phyloP scores from a whole-genome alignment of 148 eudicot species.

The Cornus kousa region DNA sequence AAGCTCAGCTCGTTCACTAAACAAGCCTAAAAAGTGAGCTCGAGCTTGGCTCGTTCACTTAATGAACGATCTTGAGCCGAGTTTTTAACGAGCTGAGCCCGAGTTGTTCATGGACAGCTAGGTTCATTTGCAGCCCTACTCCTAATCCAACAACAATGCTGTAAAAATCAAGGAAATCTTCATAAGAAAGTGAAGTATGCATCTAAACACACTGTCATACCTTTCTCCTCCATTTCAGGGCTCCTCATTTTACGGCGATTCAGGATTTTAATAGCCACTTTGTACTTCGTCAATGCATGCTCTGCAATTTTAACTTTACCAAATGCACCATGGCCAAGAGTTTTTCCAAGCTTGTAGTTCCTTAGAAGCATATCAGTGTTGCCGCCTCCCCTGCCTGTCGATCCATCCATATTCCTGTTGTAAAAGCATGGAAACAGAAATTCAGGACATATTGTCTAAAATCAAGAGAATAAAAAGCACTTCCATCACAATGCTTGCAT shows the following conservation, averaged over 20 bases:
- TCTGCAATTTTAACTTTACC: slow-evolving; percentile 43
- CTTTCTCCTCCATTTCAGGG: slow-evolving; percentile 45
- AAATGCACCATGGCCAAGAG: slow-evolving; percentile 41
- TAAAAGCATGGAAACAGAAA: slow-evolving; percentile 6
- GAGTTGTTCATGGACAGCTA: too few species aligned
- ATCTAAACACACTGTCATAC: slow-evolving; percentile 4
- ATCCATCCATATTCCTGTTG: slow-evolving; percentile 25
- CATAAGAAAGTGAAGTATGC: slow-evolving; percentile 2
- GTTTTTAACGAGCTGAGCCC: too few species aligned
- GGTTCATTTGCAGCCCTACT: not conserved
- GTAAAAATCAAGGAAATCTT: not conserved
- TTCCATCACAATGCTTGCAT: not conserved
- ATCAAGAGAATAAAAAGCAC: not conserved
- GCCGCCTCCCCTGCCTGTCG: slow-evolving; percentile 10
- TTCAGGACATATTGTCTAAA: not conserved
- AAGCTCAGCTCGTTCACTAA: too few species aligned
- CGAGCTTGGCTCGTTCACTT: too few species aligned
- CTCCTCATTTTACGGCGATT: slow-evolving; percentile 40
- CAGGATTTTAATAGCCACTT: slow-evolving; percentile 42
- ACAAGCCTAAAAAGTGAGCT: too few species aligned
- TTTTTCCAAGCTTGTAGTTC: slow-evolving; percentile 36
- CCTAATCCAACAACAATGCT: not conserved
- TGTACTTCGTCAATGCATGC: slow-evolving; percentile 29
- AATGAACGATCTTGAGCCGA: too few species aligned
- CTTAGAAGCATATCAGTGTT: slow-evolving; percentile 16